Percentiles rank a stretch among this genome's conserved stretches.
phyloP scores from a whole-genome alignment of 2,329 filamentous ascomycete species.

The Cladobotryum mycophilum region DNA sequence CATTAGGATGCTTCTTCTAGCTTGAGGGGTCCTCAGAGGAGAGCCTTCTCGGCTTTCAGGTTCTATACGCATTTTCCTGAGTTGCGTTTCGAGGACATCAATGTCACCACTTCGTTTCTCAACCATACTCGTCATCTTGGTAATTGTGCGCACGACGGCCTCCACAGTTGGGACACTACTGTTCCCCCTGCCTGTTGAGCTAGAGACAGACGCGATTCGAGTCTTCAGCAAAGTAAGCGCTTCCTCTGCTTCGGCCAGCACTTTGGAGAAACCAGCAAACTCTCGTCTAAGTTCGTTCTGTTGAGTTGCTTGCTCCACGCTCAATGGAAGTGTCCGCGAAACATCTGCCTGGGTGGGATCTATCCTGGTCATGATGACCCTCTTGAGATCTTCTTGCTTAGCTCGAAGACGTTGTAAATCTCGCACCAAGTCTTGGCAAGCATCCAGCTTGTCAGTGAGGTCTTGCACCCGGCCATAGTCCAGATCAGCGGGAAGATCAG shows the following conservation, averaged over 20 bases:
- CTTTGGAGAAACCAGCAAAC: slow-evolving; percentile 67
- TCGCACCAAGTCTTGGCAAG: slow-evolving; percentile 60
- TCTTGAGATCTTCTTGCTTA: slow-evolving; percentile 72
- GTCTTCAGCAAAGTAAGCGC: slow-evolving; percentile 72
- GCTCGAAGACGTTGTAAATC: slow-evolving; percentile 67
- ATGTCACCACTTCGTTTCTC: slow-evolving; percentile 89
- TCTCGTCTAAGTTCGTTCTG: slow-evolving; percentile 76
- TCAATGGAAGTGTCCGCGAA: slow-evolving; percentile 66
- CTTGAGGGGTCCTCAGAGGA: slow-evolving; percentile 34
- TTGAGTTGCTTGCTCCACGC: slow-evolving; percentile 73
- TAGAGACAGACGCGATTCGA: slow-evolving; percentile 58
- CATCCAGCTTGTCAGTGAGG: slow-evolving; percentile 61
- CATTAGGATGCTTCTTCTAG: slow-evolving; percentile 31
- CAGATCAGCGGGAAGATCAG: slow-evolving; percentile 57
- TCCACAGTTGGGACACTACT: slow-evolving; percentile 74
- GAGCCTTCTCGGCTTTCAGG: slow-evolving; percentile 39
- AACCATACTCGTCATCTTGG: slow-evolving; percentile 86
- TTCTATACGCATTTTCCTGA: slow-evolving; percentile 62
- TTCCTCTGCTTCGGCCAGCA: slow-evolving; percentile 74
- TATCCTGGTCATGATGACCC: slow-evolving; percentile 62
- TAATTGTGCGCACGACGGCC: slow-evolving; percentile 83
- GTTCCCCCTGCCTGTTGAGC: slow-evolving; percentile 39
- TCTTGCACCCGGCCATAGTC: slow-evolving; percentile 62
- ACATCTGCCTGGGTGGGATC: slow-evolving; percentile 63
- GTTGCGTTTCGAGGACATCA: slow-evolving; percentile 80